These are phyloP conservation scores for Fusarium sp. DNA, from an alignment of 2,329 filamentous ascomycete species.

Conservation along the genomic window DNA sequence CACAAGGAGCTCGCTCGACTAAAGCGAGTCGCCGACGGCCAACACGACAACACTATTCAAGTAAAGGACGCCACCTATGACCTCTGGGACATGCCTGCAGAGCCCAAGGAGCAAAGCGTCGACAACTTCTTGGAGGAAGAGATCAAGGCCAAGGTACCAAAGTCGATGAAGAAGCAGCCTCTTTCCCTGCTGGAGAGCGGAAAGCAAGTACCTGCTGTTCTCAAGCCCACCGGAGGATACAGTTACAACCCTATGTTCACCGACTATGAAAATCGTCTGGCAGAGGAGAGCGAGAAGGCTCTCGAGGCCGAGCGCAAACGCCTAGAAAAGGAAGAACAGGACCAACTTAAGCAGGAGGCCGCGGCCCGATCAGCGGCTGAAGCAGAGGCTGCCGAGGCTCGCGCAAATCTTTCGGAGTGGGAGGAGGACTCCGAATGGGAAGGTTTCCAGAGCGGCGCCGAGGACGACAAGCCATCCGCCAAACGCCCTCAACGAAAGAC, in stretches of 20 bases:
- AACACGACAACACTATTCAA: constrained; percentile 68
- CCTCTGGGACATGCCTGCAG: constrained; percentile 75
- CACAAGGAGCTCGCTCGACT: constrained; percentile 87
- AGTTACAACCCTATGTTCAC: constrained; percentile 94
- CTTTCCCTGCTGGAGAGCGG: constrained; percentile 87
- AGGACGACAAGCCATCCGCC: constrained; percentile 71
- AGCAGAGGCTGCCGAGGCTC: constrained; percentile 80
- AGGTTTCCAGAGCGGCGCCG: constrained; percentile 85
- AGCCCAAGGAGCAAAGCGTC: constrained; percentile 56
- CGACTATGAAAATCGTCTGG: constrained; percentile 85
- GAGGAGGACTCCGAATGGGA: constrained; percentile 95
- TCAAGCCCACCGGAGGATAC: constrained; percentile 83
- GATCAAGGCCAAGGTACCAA: constrained; percentile 78
- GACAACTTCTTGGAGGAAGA: constrained; percentile 75
- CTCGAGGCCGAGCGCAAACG: constrained; percentile 84
- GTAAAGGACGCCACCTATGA: constrained; percentile 80
- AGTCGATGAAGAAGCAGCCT: constrained; percentile 81
- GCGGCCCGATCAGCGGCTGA: constrained; percentile 79
- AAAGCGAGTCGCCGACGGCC: constrained; percentile 83
- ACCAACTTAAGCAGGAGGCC: constrained; percentile 77
- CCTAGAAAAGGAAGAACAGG: constrained; percentile 75
- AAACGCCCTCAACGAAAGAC: constrained; percentile 91
- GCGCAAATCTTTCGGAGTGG: constrained; percentile 76
- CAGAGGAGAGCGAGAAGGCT: constrained; percentile 82
- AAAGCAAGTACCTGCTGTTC: constrained; percentile 83